Evolutionary conservation across 179 eudicot genomes (phyloP).

Genomic region (Vitellaria paradoxa): DNA sequence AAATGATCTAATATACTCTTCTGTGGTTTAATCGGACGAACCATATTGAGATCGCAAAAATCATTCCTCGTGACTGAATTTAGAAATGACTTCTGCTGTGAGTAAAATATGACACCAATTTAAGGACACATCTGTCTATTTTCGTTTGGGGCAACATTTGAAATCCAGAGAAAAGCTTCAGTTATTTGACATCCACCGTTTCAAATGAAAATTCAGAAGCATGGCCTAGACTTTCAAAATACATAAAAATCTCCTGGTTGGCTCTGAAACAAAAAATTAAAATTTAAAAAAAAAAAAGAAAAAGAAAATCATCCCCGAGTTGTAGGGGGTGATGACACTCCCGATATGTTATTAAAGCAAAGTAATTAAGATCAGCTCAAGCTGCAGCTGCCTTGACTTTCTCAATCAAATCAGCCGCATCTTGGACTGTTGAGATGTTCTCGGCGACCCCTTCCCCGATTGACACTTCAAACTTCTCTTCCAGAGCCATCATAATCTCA

Average conservation of each 20-base stretch:
- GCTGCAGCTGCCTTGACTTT: slow-evolving; percentile 23
- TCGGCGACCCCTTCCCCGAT: slow-evolving; percentile 33
- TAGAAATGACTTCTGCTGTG: no score
- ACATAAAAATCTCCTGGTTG: not conserved
- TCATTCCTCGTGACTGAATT: no score
- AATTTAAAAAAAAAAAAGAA: not conserved
- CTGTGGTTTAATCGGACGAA: no score
- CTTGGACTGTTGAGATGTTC: slow-evolving; percentile 37
- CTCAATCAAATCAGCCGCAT: slow-evolving; percentile 43
- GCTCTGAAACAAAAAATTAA: not conserved
- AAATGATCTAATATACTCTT: no score
- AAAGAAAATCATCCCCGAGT: no score
- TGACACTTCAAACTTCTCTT: slow-evolving; percentile 36
- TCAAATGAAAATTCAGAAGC: not conserved
- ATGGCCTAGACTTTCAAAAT: not conserved
- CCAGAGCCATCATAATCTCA: slow-evolving; percentile 38
- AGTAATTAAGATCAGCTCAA: no score
- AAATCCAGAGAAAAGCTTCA: no score
- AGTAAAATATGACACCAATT: no score
- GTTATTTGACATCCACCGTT: slow-evolving; percentile 4
- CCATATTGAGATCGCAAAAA: no score
- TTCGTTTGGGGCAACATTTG: not conserved
- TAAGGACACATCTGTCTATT: not conserved
- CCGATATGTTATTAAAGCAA: not conserved
- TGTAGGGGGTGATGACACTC: not conserved